Evolutionary conservation across 108 stramenopile genomes (phyloP).

Genomic region (Epithemia pelagica): DNA sequence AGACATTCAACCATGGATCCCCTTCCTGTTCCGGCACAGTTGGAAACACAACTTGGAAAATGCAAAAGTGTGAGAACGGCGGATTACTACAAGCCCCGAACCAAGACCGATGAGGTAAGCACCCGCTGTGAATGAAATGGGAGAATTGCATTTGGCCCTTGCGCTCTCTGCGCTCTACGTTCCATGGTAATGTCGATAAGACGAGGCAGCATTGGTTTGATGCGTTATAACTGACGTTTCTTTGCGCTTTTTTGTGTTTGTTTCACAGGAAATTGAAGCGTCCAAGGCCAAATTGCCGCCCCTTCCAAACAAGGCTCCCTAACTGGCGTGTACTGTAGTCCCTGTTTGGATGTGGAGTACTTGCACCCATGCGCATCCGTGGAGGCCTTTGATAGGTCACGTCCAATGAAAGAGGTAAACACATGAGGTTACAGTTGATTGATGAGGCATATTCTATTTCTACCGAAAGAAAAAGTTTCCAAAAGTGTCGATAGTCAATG

Average conservation of each 20-base stretch:
- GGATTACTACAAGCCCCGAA: constrained; percentile 14
- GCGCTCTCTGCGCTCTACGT: no score
- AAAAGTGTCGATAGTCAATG: no score
- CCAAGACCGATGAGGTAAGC: constrained; percentile 16
- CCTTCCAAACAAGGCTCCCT: background rate
- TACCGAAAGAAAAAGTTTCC: no score
- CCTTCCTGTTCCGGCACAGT: constrained; percentile 13
- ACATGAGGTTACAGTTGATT: no score
- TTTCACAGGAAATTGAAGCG: constrained; percentile 13
- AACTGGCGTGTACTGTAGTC: background rate
- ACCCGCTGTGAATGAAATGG: background rate
- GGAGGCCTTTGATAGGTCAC: no score
- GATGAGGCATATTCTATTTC: no score
- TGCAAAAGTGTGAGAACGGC: constrained; percentile 15
- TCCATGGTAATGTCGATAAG: no score
- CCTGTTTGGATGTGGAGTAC: background rate
- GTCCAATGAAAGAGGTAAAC: background rate
- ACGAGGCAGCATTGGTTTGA: no score
- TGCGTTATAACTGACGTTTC: background rate
- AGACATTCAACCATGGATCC: constrained; percentile 1
- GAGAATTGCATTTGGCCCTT: no score
- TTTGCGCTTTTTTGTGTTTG: constrained; percentile 7
- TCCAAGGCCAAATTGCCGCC: constrained; percentile 16
- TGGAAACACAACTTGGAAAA: constrained; percentile 17
- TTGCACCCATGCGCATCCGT: no score